Conservation (phyloP, 176 grass and related monocot species). For the Eleusine indica region DNA sequence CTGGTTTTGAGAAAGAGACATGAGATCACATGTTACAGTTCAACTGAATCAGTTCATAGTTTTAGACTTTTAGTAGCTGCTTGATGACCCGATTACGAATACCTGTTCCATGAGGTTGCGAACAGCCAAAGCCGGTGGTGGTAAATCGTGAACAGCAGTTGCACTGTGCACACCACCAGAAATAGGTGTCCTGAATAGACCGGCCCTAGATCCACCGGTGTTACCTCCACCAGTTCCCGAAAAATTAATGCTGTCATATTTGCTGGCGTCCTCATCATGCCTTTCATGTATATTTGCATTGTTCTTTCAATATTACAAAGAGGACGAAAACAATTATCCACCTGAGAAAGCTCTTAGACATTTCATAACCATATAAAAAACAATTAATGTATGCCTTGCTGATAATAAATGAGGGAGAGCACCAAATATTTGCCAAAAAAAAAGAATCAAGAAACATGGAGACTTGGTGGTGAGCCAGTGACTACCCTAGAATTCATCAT, state of each 20-base stretch:
- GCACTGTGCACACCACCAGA: conserved; percentile 82
- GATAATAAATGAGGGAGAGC: background rate
- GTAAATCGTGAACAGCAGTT: conserved; percentile 78
- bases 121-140: conserved; percentile 73
- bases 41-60: background rate
- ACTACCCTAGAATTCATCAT: background rate
- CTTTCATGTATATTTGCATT: conserved; percentile 25
- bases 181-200: conserved; percentile 80
- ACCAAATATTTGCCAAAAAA: background rate
- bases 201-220: conserved; percentile 54
- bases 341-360: background rate
- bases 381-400: background rate
- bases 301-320: conserved; percentile 45
- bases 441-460: background rate
- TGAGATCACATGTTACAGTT: background rate
- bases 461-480: background rate
- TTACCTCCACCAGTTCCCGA: conserved; percentile 37
- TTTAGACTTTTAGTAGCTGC: background rate
- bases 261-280: conserved; percentile 18
- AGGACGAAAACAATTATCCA: conserved; percentile 15
- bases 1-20: conserved; percentile 42
- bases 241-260: conserved; percentile 18
- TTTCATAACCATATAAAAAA: conserved; percentile 5
- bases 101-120: conserved; percentile 94
- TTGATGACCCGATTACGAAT: background rate